Percentiles rank a stretch among this genome's conserved stretches.
Evolutionary conservation across 2,329 filamentous ascomycete genomes (phyloP).

Genomic region (Ophiosphaerella korrae): DNA sequence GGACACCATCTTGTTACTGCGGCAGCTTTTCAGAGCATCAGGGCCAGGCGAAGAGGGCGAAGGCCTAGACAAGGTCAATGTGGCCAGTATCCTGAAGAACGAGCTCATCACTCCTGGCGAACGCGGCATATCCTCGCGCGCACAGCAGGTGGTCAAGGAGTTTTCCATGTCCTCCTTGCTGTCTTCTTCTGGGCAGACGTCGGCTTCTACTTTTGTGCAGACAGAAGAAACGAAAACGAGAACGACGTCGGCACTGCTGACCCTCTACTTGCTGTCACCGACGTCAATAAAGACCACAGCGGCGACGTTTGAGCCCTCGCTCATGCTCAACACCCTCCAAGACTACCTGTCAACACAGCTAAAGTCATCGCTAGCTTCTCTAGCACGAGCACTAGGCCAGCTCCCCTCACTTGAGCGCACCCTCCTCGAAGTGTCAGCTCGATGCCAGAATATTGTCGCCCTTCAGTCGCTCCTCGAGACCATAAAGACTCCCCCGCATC

Average conservation of each 20-base stretch:
- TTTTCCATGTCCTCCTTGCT: constrained; percentile 73
- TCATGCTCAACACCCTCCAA: constrained; percentile 78
- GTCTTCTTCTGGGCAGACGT: constrained; percentile 37
- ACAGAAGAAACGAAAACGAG: constrained; percentile 76
- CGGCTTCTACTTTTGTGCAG: constrained; percentile 60
- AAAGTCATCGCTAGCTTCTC: constrained; percentile 74
- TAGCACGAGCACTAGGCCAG: constrained; percentile 77
- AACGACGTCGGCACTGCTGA: constrained; percentile 73
- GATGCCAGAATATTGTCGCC: constrained; percentile 91
- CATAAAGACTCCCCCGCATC: constrained; percentile 71
- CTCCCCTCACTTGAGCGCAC: constrained; percentile 82
- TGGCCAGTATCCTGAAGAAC: constrained; percentile 72
- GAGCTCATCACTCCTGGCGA: constrained; percentile 75
- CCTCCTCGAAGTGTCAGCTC: constrained; percentile 77
- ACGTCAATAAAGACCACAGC: constrained; percentile 56
- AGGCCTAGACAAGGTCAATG: constrained; percentile 74
- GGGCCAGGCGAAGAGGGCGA: constrained; percentile 74
- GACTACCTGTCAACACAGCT: constrained; percentile 81
- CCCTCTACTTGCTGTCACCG: constrained; percentile 83
- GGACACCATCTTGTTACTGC: constrained; percentile 75
- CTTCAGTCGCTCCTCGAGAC: constrained; percentile 76
- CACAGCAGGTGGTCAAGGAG: constrained; percentile 80
- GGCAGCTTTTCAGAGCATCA: constrained; percentile 72
- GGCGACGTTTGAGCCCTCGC: constrained; percentile 64
- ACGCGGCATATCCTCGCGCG: constrained; percentile 70